Percentiles rank a stretch among this genome's conserved stretches.
Evolutionary conservation across 129 eudicot species (phyloP).

Genomic region (Chrysanthemum seticuspe): DNA sequence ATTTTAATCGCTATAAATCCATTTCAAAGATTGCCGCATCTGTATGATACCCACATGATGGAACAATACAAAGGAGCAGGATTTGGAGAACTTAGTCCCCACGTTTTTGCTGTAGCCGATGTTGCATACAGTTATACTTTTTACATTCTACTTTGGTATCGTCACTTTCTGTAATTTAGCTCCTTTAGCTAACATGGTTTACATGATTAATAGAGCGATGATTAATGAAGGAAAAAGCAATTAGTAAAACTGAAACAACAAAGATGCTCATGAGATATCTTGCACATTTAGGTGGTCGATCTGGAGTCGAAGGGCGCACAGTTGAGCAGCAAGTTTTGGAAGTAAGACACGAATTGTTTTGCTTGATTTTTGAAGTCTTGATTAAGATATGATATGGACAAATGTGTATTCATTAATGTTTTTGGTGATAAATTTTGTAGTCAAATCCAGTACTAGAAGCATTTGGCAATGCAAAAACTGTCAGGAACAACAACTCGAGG

Average conservation of each 20-base stretch:
- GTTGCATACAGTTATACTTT: slow-evolving; percentile 68
- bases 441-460: slow-evolving; percentile 99
- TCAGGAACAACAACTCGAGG: slow-evolving; percentile 98
- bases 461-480: slow-evolving; percentile 99
- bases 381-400: too few relatives aligned
- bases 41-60: too few relatives aligned
- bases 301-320: slow-evolving; percentile 94
- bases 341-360: slow-evolving; percentile 49
- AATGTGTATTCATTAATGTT: background rate
- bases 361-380: slow-evolving; percentile 8
- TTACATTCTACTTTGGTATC: background rate
- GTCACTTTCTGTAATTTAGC: background rate
- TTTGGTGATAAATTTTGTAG: slow-evolving; percentile 45
- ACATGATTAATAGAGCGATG: too few relatives aligned
- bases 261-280: slow-evolving; percentile 99
- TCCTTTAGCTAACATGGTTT: background rate
- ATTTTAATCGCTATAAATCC: too few relatives aligned
- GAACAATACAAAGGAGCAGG: slow-evolving; percentile 49
- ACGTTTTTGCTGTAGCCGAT: slow-evolving; percentile 92
- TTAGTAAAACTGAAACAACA: too few relatives aligned
- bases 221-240: too few relatives aligned
- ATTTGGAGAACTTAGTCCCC: slow-evolving; percentile 98
- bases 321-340: slow-evolving; percentile 97
- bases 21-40: too few relatives aligned
- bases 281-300: slow-evolving; percentile 92